Evolutionary conservation across 164 flowering plant species (phyloP).

Genomic region (Vitis amurensis): DNA sequence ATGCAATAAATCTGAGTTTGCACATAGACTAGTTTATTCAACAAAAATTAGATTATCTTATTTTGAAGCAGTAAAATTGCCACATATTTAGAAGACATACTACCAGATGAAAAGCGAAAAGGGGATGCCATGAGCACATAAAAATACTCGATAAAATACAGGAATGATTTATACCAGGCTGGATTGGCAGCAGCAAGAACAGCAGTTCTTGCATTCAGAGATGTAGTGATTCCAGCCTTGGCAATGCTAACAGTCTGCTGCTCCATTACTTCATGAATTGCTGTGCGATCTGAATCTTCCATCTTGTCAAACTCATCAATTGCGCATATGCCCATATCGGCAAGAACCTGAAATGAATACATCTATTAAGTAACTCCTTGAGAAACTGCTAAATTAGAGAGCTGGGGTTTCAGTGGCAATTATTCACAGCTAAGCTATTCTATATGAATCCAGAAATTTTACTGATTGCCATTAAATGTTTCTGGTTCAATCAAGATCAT

Average conservation of each 20-base stretch:
- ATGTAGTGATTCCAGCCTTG: conserved; percentile 98
- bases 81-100: neutral
- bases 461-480: too few species aligned
- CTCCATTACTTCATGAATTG: conserved; percentile 99
- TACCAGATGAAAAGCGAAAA: neutral
- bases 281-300: conserved; percentile 98
- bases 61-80: neutral
- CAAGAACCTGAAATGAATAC: conserved; percentile 67
- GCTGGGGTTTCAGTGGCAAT: neutral
- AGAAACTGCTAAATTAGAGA: neutral
- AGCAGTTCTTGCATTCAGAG: conserved; percentile 96
- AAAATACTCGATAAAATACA: neutral
- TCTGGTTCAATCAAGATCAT: too few species aligned
- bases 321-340: conserved; percentile 99
- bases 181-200: conserved; percentile 99
- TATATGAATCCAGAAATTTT: too few species aligned
- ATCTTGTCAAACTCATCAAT: conserved; percentile 99
- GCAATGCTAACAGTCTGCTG: conserved; percentile 99
- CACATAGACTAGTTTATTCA: conserved; percentile 1
- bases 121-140: neutral
- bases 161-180: conserved; percentile 64
- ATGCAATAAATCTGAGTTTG: neutral
- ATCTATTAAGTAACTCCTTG: neutral
- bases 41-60: neutral
- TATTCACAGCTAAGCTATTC: neutral